These are phyloP conservation scores for Paraconiothyrium sp. DNA, from an alignment of 2,329 filamentous ascomycete species.

Conservation along the genomic window DNA sequence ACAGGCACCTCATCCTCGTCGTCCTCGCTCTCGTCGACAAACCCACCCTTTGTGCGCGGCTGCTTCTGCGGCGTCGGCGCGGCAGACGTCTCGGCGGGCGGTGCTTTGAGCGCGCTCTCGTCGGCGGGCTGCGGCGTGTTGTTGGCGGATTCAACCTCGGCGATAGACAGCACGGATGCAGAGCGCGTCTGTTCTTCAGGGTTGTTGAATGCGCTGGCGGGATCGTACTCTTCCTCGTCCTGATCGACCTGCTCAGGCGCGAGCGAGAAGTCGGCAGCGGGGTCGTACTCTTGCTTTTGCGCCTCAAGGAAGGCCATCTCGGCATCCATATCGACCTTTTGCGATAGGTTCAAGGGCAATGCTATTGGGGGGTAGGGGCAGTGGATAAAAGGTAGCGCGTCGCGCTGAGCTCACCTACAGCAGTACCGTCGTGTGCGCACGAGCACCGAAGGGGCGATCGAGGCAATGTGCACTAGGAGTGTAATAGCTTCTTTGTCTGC, in stretches of 20 bases:
- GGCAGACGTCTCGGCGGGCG: conserved; percentile 37
- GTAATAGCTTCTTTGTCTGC: conserved; percentile 23
- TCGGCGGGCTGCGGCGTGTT: conserved; percentile 35
- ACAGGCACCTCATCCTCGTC: conserved; percentile 61
- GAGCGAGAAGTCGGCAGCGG: conserved; percentile 47
- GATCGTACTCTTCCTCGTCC: conserved; percentile 54
- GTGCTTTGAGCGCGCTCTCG: conserved; percentile 36
- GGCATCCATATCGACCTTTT: conserved; percentile 55
- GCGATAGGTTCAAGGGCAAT: conserved; percentile 18
- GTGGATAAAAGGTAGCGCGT: conserved; percentile 17
- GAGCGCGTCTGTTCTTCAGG: conserved; percentile 21
- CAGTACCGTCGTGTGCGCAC: conserved; percentile 12
- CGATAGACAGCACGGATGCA: conserved; percentile 37
- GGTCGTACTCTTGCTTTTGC: conserved; percentile 55
- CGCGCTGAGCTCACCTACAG: conserved; percentile 10
- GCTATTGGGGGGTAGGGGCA: conserved; percentile 24
- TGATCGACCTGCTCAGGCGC: conserved; percentile 55
- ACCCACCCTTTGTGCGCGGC: conserved; percentile 67
- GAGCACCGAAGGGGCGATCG: not conserved
- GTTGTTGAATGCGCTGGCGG: conserved; percentile 40
- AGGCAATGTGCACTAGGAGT: conserved; percentile 2
- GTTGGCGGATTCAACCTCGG: conserved; percentile 40
- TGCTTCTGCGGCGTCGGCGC: conserved; percentile 50
- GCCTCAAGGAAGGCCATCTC: conserved; percentile 64
- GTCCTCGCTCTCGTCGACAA: conserved; percentile 71